phyloP scores from a whole-genome alignment of 495 filamentous ascomycete species.

The Elasticomyces elasticus region DNA sequence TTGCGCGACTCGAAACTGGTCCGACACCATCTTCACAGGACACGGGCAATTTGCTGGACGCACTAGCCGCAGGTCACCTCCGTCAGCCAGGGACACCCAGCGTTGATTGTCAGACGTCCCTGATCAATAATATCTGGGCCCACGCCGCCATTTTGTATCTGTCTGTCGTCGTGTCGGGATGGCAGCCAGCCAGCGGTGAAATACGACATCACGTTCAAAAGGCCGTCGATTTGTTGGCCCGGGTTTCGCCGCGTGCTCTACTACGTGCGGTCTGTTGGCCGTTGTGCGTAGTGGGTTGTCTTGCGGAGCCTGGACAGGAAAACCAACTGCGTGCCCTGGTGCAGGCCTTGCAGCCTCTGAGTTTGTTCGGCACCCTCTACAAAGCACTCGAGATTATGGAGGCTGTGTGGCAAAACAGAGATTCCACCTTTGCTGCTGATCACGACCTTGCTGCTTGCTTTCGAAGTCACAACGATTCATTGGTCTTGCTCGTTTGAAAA shows the following conservation, averaged over 20 bases:
- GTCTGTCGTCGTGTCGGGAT: conserved; percentile 42
- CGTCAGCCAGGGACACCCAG: not conserved
- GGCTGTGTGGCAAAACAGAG: conserved; percentile 32
- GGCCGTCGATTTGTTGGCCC: conserved; percentile 23
- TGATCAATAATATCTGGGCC: conserved; percentile 37
- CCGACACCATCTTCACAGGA: not conserved
- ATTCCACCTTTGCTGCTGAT: conserved; percentile 1
- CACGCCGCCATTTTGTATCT: conserved; percentile 42
- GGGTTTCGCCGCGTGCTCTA: not conserved
- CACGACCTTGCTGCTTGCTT: conserved; percentile 25
- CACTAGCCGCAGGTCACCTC: not conserved
- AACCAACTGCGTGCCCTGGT: not conserved
- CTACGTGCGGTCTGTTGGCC: not conserved
- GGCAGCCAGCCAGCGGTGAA: conserved; percentile 39
- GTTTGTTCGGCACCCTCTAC: not conserved
- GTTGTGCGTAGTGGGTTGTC: not conserved
- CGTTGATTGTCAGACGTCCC: conserved; percentile 11
- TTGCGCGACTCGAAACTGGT: conserved; percentile 13
- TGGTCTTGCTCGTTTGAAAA: conserved; percentile 25
- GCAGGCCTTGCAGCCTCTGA: not conserved
- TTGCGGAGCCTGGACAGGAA: not conserved
- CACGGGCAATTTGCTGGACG: not conserved
- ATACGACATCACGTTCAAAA: conserved; percentile 31
- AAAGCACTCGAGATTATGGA: not conserved
- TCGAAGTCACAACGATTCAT: conserved; percentile 14